Percentiles rank a stretch among this genome's conserved stretches.
Conservation (phyloP, 805 yeast species). For the Yamadazyma olivae region DNA sequence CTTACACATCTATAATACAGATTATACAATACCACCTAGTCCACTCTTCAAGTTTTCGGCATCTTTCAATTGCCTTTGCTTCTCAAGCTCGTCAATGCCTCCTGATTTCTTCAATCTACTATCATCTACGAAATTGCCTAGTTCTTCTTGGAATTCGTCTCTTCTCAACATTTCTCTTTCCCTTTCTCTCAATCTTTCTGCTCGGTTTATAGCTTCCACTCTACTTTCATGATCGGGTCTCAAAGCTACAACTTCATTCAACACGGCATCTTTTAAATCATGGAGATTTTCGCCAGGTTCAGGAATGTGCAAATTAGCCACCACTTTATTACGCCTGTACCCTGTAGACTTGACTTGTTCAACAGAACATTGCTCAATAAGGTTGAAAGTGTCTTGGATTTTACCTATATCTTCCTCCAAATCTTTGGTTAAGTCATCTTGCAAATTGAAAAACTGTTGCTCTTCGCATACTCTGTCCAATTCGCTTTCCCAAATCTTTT, state of each 20-base stretch:
- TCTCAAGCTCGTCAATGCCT: slow-evolving; percentile 84
- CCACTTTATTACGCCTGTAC: slow-evolving; percentile 33
- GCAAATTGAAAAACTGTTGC: slow-evolving; percentile 86
- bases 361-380: slow-evolving; percentile 77
- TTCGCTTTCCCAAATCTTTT: slow-evolving; percentile 87
- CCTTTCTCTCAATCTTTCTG: slow-evolving; percentile 74
- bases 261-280: slow-evolving; percentile 68
- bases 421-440: slow-evolving; percentile 80
- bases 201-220: slow-evolving; percentile 82
- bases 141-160: slow-evolving; percentile 78
- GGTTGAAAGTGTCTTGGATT: slow-evolving; percentile 75
- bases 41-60: slow-evolving; percentile 56
- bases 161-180: slow-evolving; percentile 56
- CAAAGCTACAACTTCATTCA: slow-evolving; percentile 74
- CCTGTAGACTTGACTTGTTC: slow-evolving; percentile 68
- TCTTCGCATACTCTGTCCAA: slow-evolving; percentile 89
- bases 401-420: slow-evolving; percentile 75
- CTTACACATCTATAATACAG: not conserved
- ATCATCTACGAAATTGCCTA: slow-evolving; percentile 80
- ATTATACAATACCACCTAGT: slow-evolving; percentile 1
- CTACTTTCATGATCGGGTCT: slow-evolving; percentile 83
- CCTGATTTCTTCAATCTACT: slow-evolving; percentile 77
- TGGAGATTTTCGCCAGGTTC: slow-evolving; percentile 59
- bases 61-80: slow-evolving; percentile 63
- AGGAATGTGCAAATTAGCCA: slow-evolving; percentile 45